These are phyloP conservation scores for Camellia japonica DNA, from an alignment of 148 eudicot genomes.

Conservation along the genomic window DNA sequence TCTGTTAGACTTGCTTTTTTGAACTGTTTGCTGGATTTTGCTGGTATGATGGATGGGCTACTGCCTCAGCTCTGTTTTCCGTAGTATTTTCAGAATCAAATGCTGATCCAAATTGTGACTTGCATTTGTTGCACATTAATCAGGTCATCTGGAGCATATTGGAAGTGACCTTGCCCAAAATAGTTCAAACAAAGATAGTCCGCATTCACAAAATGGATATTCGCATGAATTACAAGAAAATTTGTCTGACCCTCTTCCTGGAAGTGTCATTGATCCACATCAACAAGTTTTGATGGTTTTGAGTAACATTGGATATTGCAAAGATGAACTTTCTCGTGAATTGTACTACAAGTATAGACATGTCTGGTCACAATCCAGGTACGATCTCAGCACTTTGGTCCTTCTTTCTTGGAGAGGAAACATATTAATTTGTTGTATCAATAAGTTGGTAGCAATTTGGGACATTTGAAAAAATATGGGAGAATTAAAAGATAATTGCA, in stretches of 20 bases:
- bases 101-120: background rate
- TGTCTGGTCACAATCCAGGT: conserved; percentile 78
- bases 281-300: conserved; percentile 86
- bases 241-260: conserved; percentile 62
- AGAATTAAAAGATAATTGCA: too few relatives aligned
- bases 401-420: background rate
- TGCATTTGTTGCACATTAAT: conserved; percentile 18
- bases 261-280: conserved; percentile 71
- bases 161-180: conserved; percentile 62
- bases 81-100: conserved; percentile 3
- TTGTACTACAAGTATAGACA: conserved; percentile 72
- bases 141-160: conserved; percentile 89
- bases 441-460: background rate
- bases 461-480: background rate
- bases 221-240: conserved; percentile 45
- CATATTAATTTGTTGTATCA: background rate
- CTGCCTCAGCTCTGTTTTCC: conserved; percentile 1
- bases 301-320: conserved; percentile 95
- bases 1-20: conserved; percentile 85
- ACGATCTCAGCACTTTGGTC: conserved; percentile 14
- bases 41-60: conserved; percentile 51
- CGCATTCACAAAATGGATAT: conserved; percentile 56
- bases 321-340: conserved; percentile 86
- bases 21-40: conserved; percentile 89
- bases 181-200: conserved; percentile 55